Base-by-base conservation (phyloP, 2,329 filamentous ascomycete species). In the Microdochium nivale region DNA sequence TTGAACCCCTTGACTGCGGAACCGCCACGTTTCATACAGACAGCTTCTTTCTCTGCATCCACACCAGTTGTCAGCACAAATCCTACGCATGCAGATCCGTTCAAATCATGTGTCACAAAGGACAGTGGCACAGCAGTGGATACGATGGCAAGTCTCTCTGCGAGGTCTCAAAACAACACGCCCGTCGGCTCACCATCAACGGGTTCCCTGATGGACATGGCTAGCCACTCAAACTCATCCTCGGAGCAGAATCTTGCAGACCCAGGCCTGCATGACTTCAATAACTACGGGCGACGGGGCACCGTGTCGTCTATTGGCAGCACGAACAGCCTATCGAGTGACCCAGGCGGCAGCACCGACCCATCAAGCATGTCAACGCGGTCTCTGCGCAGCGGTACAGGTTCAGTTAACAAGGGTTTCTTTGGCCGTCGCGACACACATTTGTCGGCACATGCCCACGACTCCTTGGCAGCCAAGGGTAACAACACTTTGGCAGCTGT, bases 11-110 rank as follows among this genome's bases (percentile, higher is more conserved):
- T 67, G 13, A 67, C 62, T 25, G 61, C 70, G 24, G 68, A 75
- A 25, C 70, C 74, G 33, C 79, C 83, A 27, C 78, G 75, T 58
- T 72, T 74, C 1, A 73, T 86, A 54, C 74, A 83, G 47, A 80
- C 84, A 2, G 74, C 76, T 35, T 85, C 85, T 0, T 84, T 87
- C 58, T 79, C 81, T 11, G 77, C 79, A 25, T 78, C 84, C 2
- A 77, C 81, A 51, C 84, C 88, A 1, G 72, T 84, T 21, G 79
- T 91, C 7, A 82, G 80, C 27, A 82, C 84, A 1, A 84, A 90
- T 59, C 75, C 78, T 32, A 76, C 80, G 1, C 84, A 85, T 55
- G 81, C 83, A 21, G 85, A 90, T 54, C 74, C 83, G 13, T 79
- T 80, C 57, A 80, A 78, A 54, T 74, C 77, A 14, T 78, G 76